Evolutionary conservation across 306 rosid species (phyloP).

Genomic region (Gastrolobium bilobum): DNA sequence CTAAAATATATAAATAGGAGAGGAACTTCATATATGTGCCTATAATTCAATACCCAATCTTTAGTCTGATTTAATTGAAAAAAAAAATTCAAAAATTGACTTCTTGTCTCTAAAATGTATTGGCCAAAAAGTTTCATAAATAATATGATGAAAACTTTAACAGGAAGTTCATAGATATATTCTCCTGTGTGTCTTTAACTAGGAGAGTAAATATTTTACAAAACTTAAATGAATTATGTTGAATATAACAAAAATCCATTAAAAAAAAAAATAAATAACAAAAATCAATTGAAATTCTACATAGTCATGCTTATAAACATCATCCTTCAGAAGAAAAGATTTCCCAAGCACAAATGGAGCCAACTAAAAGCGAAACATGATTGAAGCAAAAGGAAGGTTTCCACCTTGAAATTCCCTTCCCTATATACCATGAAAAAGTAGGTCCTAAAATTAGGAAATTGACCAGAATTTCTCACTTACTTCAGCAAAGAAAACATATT

Average conservation of each 20-base stretch:
- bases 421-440: neutral
- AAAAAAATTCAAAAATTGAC: neutral
- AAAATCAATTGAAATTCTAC: slow-evolving; percentile 8
- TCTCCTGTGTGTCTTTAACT: neutral
- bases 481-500: slow-evolving; percentile 77
- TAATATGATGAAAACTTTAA: slow-evolving; percentile 27
- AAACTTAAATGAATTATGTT: neutral
- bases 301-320: neutral
- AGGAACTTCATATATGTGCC: slow-evolving; percentile 29
- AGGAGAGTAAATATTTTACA: neutral
- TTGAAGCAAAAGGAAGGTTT: slow-evolving; percentile 7
- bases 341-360: neutral
- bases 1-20: slow-evolving; percentile 17
- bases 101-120: slow-evolving; percentile 1
- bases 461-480: slow-evolving; percentile 61
- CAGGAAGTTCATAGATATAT: neutral
- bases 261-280: neutral
- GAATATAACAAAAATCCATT: slow-evolving; percentile 2
- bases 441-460: slow-evolving; percentile 26
- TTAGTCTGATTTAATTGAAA: slow-evolving; percentile 15
- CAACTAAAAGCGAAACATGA: neutral
- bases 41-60: slow-evolving; percentile 8
- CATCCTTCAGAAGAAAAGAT: slow-evolving; percentile 3
- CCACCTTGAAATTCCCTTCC: neutral
- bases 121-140: slow-evolving; percentile 34